Conservation (phyloP, 83 land plant species). For the Picea abies region DNA sequence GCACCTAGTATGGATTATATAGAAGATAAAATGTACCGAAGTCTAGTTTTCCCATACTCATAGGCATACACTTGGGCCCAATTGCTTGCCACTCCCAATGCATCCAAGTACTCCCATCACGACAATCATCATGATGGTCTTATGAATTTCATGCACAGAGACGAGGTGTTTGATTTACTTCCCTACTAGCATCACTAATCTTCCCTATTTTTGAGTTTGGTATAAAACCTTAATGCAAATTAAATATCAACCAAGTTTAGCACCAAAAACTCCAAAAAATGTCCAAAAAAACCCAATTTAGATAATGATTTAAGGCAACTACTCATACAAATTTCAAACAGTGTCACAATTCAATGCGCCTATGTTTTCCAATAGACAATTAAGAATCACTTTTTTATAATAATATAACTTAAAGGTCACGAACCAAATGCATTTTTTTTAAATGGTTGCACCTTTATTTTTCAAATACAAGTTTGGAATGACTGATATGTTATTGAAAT, state of each 20-base stretch:
- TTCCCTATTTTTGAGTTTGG: background rate
- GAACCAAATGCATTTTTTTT: too few relatives aligned
- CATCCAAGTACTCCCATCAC: conserved; percentile 76
- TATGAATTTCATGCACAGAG: conserved; percentile 87
- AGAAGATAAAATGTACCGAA: conserved; percentile 72
- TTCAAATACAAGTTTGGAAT: too few relatives aligned
- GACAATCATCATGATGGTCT: conserved; percentile 79
- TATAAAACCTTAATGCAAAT: background rate
- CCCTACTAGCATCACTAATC: background rate
- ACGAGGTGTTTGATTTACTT: conserved; percentile 46
- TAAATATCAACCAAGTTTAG: background rate
- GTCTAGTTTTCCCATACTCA: conserved; percentile 70
- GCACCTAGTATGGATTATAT: conserved; percentile 79
- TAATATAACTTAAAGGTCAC: too few relatives aligned
- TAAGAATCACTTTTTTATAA: background rate
- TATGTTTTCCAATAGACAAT: background rate
- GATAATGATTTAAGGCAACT: background rate
- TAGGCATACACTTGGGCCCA: conserved; percentile 76
- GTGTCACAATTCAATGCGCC: background rate
- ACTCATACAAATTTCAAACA: background rate
- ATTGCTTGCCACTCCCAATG: conserved; percentile 82
- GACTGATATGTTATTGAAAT: too few relatives aligned
- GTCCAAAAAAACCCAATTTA: background rate
- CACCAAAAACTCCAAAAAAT: background rate
- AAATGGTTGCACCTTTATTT: too few relatives aligned